phyloP scores from a whole-genome alignment of 768 basidiomycete species.

The Boletus tylopilopsis region DNA sequence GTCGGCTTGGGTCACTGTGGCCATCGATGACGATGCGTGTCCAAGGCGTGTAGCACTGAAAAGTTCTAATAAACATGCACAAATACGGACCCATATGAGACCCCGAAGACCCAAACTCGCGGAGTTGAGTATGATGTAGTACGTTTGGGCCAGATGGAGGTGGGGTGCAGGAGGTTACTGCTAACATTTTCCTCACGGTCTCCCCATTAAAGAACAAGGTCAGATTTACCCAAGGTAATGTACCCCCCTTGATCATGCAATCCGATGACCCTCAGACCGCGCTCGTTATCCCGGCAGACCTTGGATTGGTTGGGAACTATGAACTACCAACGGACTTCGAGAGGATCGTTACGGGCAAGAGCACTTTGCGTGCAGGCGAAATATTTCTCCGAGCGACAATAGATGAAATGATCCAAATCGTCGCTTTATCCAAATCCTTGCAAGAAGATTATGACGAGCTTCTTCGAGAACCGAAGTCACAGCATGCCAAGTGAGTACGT shows the following conservation, averaged over 20 bases:
- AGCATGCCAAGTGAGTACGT: conserved; percentile 3
- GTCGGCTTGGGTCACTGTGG: too few relatives aligned
- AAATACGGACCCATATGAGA: conserved; percentile 7
- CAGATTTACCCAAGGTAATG: too few relatives aligned
- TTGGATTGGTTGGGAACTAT: too few relatives aligned
- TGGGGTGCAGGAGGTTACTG: too few relatives aligned
- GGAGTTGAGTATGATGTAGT: conserved; percentile 1
- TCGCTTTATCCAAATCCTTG: not conserved
- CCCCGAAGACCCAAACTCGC: conserved; percentile 2
- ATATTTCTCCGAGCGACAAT: conserved; percentile 1
- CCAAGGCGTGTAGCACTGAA: too few relatives aligned
- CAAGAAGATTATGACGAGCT: not conserved
- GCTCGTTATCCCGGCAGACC: conserved; percentile 1
- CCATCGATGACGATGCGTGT: too few relatives aligned
- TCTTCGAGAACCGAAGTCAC: too few relatives aligned
- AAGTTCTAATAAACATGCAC: not conserved
- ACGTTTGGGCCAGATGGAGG: not conserved
- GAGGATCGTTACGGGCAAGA: too few relatives aligned
- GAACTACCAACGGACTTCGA: too few relatives aligned
- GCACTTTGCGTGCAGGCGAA: not conserved
- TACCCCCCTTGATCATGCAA: too few relatives aligned
- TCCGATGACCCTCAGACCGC: too few relatives aligned
- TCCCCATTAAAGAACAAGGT: not conserved
- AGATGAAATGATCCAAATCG: too few relatives aligned
- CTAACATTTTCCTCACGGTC: conserved; percentile 2